phyloP scores from a whole-genome alignment of 2,329 filamentous ascomycete species.

The Botryotinia calthae region DNA sequence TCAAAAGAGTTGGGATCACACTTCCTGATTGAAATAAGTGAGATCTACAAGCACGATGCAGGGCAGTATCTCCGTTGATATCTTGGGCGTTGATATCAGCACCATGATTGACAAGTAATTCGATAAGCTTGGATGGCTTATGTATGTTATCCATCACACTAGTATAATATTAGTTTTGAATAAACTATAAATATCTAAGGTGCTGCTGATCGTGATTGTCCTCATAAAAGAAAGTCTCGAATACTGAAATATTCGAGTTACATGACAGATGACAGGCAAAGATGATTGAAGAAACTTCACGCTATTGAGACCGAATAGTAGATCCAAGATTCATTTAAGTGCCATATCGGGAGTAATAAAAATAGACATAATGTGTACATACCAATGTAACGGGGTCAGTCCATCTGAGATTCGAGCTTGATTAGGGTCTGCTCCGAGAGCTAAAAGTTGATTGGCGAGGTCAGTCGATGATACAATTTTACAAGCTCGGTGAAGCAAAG shows the following conservation, averaged over 20 bases:
- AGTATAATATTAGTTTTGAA: neutral
- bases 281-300: neutral
- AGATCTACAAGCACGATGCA: conserved; percentile 15
- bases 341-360: too few relatives aligned
- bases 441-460: neutral
- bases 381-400: conserved; percentile 3
- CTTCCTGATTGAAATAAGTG: fast-evolving
- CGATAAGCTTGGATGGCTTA: neutral
- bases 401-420: conserved; percentile 3
- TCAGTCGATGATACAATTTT: neutral
- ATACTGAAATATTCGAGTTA: neutral
- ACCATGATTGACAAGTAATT: conserved; percentile 18
- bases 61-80: conserved; percentile 19
- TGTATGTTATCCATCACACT: neutral
- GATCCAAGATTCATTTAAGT: neutral
- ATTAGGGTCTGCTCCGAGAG: neutral
- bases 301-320: neutral
- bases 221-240: neutral
- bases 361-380: neutral
- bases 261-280: neutral
- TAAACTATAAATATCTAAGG: too few relatives aligned
- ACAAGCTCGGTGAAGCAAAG: conserved; percentile 10
- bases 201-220: neutral
- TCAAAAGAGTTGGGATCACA: neutral
- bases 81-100: conserved; percentile 23